Base-by-base conservation (phyloP, 768 basidiomycete genomes). In the Pleurotus djamor region DNA sequence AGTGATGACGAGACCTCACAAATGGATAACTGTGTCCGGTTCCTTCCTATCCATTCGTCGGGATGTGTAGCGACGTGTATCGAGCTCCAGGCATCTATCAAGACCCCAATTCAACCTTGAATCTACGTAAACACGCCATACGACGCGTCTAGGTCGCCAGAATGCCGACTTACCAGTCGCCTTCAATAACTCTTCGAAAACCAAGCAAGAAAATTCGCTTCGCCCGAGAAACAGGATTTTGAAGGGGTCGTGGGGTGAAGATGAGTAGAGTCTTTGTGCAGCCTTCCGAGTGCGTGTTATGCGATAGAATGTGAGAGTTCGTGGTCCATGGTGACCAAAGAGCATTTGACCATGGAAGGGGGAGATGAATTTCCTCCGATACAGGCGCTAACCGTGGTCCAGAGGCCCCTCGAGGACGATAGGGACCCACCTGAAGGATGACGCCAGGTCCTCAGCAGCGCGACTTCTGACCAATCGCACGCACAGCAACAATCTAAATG, bases 221-320 rank as follows among this genome's bases (percentile, higher is more conserved):
- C 92, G 89, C 52, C 95, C 95, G 68, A 93, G 83, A 71, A 93
- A 96, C 5, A 97, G 79, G 44, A 97, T 82, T n/a, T 85, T 82
- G 68, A 92, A 89, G n/a, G 14, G 35, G 3, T 58, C 45, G 14
- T 21, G 33, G 36, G 13, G 5, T 16, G 57, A 17, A 8, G 9
- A 9, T 34, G 57, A 49, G 57, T 56, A 56, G 17, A 17, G 33
- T 56, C 41, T 56, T 32, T 3, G 33, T 56, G 14, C 44, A 14
- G 2, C 10, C 4, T 33, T 32, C 28, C 8, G 34, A 12, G 49
- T 33, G 3, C 17, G 49, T 17, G 16, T 17, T 47, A 47, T 33
- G 49, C 49, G 28, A 33, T 12, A 17, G 21, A 56, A 34, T 28
- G 21, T 28, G 21, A 28, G 21, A 5, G 41, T 41, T 56, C 38